Base-by-base conservation (phyloP, 345 rosid genomes). In the Crucihimalaya himalaica region DNA sequence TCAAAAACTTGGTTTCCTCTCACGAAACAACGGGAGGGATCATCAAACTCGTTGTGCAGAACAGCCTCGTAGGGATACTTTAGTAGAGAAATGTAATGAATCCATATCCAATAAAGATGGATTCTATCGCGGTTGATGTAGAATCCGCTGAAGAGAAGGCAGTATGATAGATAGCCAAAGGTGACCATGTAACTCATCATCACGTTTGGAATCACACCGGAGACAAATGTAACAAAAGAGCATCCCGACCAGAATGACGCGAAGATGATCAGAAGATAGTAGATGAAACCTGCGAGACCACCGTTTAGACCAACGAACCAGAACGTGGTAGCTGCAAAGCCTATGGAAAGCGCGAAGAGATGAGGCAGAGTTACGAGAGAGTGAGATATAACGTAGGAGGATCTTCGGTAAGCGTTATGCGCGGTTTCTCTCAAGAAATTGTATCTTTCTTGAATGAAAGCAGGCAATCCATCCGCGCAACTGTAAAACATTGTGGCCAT, bases 221-320 rank as follows among this genome's bases (percentile, higher is more conserved):
- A 89, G 18, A 94, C 81, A 71, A 94, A 89, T 10, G 98, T 86
- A 0, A 94, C 95, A 40, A 94, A 88, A 1, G 97, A 94, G 51
- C 84, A 84, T 18, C 97, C 96, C 0, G 95, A 87, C 98, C 95
- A 89, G 61, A 94, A 94, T 2, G 98, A 84, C 0, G 93, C 85
- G 1, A 89, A 66, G 72, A 88, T 53, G 4, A 82, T 79, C 59
- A 81, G 18, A 81, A 89, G 83, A 78, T 77, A 91, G 86, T 84
- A 89, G 5, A 82, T 4, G 76, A 91, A 85, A 2, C 97, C 92
- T 0, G 80, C 29, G 46, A 70, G 7, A 3, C 93, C 98, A 0
- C 98, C 96, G 0, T 80, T 84, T 6, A 93, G 81, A 57, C 96
- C 92, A 8, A 91, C 89, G 1, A 89, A 79, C 85, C 85, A 87